phyloP scores from a whole-genome alignment of 805 yeast genomes.

The Lachancea lanzarotensis region DNA sequence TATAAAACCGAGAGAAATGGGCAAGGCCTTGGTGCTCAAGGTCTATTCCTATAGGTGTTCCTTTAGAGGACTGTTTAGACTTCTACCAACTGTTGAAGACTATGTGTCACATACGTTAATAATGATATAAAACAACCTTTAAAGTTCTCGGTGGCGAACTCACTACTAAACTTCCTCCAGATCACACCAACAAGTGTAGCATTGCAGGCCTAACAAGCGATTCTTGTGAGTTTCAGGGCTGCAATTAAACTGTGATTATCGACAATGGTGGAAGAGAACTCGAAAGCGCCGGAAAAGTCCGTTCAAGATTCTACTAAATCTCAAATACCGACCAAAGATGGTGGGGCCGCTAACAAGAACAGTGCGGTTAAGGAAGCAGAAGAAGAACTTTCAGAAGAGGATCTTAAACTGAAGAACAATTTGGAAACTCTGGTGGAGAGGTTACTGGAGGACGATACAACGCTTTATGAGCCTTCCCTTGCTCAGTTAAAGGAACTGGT shows the following conservation, averaged over 20 bases:
- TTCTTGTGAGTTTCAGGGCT: neutral
- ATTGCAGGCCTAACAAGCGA: neutral
- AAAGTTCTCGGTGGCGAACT: constrained; percentile 9
- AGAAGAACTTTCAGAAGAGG: constrained; percentile 92
- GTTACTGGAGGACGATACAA: constrained; percentile 45
- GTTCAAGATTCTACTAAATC: constrained; percentile 8
- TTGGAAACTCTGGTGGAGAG: constrained; percentile 83
- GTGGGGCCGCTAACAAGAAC: constrained; percentile 12
- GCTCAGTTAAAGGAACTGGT: constrained; percentile 67
- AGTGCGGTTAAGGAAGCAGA: constrained; percentile 37
- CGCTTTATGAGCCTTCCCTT: constrained; percentile 53
- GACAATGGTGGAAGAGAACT: constrained; percentile 16
- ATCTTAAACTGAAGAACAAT: constrained; percentile 77
- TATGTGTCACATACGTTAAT: neutral
- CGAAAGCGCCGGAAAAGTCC: constrained; percentile 12
- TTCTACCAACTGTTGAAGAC: neutral
- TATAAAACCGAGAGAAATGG: too few relatives aligned
- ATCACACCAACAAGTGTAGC: neutral
- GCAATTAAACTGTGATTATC: neutral
- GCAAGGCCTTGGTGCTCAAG: too few relatives aligned
- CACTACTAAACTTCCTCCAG: neutral
- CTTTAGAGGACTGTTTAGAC: too few relatives aligned
- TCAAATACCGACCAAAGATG: constrained; percentile 12
- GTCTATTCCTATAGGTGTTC: too few relatives aligned
- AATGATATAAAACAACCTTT: neutral